Evolutionary conservation across 2,329 filamentous ascomycete genomes (phyloP).

Genomic region (Pseudocercospora macadamiae): DNA sequence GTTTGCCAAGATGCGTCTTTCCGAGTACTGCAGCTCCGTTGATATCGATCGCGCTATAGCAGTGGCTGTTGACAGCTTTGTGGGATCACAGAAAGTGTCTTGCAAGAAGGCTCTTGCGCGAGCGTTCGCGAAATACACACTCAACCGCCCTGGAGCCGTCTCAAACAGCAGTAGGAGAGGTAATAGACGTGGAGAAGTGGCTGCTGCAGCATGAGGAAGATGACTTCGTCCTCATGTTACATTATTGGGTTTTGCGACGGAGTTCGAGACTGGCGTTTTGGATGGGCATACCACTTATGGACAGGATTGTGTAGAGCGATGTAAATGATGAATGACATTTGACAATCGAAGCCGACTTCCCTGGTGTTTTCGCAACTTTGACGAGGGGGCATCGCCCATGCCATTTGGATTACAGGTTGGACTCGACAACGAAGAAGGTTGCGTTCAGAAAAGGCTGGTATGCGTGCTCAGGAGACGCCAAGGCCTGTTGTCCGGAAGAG

Average conservation of each 20-base stretch:
- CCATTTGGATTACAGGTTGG: no score
- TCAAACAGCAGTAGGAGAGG: slow-evolving; percentile 22
- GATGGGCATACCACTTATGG: background rate
- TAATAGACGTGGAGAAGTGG: slow-evolving; percentile 21
- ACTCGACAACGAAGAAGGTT: no score
- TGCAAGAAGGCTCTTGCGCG: slow-evolving; percentile 94
- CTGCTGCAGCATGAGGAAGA: slow-evolving; percentile 25
- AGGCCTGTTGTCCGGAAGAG: no score
- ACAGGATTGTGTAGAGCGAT: background rate
- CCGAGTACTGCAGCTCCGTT: slow-evolving; percentile 84
- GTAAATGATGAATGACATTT: background rate
- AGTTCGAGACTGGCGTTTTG: background rate
- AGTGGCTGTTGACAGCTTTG: slow-evolving; percentile 94
- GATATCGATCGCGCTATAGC: slow-evolving; percentile 98
- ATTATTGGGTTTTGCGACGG: no score
- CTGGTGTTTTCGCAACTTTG: background rate
- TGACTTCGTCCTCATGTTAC: no score
- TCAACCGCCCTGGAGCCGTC: slow-evolving; percentile 50
- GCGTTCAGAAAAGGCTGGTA: no score
- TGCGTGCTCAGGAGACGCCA: background rate
- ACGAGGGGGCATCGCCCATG: background rate
- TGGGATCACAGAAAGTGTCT: slow-evolving; percentile 94
- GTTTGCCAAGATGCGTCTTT: slow-evolving; percentile 98
- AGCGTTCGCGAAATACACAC: slow-evolving; percentile 90
- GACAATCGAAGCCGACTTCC: background rate